Evolutionary conservation across 805 yeast species (phyloP), one percentile per base, ranked within the genome.

Genomic region (Wickerhamomyces ciferrii): DNA sequence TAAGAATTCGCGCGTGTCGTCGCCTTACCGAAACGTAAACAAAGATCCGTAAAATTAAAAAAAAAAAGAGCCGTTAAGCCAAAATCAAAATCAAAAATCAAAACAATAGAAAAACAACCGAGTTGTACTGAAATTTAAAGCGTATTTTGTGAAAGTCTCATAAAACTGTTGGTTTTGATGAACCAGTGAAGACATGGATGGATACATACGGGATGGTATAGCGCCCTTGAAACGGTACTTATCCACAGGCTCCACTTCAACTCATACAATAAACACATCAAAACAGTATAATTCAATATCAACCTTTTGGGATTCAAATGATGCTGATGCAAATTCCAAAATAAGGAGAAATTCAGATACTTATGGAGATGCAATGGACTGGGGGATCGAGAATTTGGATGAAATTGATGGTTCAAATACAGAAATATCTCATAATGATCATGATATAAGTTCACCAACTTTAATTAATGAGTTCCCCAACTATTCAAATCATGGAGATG

Each of bases 211-310:
- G 25, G 59, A 56, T 11, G 58, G 62, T 4, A 43, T 56, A 40
- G 54, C 52, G 42, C 62, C 61, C 9, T 35, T 58, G 24, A 52
- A 50, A 41, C 49, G 59, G 47, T 55, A 55, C 20, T 50, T 58
- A n/a, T 53, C 47, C 17, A 20, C 41, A 17, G 27, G 40, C 14
- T 41, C 43, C 19, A 29, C 18, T 7, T 9, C 14, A 20, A 23
- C 18, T 10, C 37, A 20, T 5, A 27, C 14, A 20, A 11, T 17
- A 15, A 38, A 23, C 19, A 38, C 31, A 38, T 24, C 13, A n/a
- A 38, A 38, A 19, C 17, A 36, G 3, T n/a, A 20, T 19, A 24
- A 32, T 9, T 17, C 41, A 23, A 43, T 23, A 10, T 15, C 43
- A 23, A 14, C 34, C 35, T 20, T 20, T 43, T 25, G 15, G 21